Conservation (phyloP, 495 filamentous ascomycete species). For the Amorphotheca resinae region DNA sequence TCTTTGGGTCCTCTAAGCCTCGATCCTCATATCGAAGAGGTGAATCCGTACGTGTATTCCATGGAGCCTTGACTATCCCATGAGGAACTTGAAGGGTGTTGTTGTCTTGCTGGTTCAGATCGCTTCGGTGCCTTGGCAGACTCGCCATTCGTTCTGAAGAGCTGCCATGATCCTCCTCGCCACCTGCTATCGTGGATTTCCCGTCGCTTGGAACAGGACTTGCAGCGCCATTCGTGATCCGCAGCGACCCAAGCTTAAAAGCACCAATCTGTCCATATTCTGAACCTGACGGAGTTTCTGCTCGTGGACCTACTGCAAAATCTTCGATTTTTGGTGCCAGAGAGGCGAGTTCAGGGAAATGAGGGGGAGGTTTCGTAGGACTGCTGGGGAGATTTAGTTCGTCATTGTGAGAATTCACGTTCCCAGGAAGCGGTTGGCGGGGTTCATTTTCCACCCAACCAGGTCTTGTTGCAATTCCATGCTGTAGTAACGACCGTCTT, state of each 20-base stretch:
- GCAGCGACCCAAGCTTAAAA: slow-evolving; percentile 45
- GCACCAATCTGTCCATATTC: slow-evolving; percentile 31
- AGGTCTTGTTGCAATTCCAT: slow-evolving; percentile 19
- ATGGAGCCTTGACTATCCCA: slow-evolving; percentile 3
- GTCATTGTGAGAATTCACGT: background rate
- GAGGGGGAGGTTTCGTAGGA: background rate
- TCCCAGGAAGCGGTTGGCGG: slow-evolving; percentile 4
- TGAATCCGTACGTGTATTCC: slow-evolving; percentile 12
- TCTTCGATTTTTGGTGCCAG: slow-evolving; percentile 3
- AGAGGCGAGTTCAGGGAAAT: slow-evolving; percentile 2
- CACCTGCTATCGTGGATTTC: slow-evolving; percentile 1
- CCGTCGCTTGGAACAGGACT: slow-evolving; percentile 26
- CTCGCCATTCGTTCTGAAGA: background rate
- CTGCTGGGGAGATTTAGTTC: slow-evolving; percentile 3
- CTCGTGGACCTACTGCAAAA: slow-evolving; percentile 5
- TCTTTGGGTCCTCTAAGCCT: background rate
- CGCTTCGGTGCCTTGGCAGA: background rate
- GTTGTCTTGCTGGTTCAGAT: slow-evolving; percentile 4
- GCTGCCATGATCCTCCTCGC: slow-evolving; percentile 8
- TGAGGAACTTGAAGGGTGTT: slow-evolving; percentile 6
- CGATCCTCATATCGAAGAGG: slow-evolving; percentile 4
- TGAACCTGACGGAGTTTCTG: slow-evolving; percentile 16
- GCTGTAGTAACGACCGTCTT: slow-evolving; percentile 13
- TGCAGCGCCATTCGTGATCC: slow-evolving; percentile 45
- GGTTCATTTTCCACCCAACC: slow-evolving; percentile 9